A percentile compares a stretch with the other conserved stretches of the same genome.
These are phyloP conservation scores for Dendrobium officinale DNA, from an alignment of 106 monocot species.

Conservation along the genomic window DNA sequence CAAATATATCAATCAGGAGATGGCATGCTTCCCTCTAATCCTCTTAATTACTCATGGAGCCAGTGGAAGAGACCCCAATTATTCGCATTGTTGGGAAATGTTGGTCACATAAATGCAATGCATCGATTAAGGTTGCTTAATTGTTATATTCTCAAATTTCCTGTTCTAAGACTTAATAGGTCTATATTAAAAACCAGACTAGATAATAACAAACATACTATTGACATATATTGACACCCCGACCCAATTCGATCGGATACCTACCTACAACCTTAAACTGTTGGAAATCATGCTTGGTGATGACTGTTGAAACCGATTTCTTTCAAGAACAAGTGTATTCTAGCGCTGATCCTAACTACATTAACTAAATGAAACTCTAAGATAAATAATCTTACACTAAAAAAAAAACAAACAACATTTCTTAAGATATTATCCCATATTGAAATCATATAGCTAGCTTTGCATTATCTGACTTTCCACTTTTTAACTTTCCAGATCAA, in stretches of 20 bases:
- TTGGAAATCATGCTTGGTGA: background rate
- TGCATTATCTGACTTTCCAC: background rate
- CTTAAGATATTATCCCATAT: background rate
- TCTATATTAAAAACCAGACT: no score
- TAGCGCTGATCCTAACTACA: no score
- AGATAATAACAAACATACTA: no score
- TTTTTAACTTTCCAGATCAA: background rate
- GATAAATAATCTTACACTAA: no score
- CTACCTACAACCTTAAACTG: background rate
- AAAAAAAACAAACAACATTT: no score
- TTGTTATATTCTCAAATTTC: no score
- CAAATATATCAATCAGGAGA: background rate
- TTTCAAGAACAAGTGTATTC: no score
- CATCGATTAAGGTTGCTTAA: background rate
- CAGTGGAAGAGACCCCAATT: no score
- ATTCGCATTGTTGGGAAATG: background rate
- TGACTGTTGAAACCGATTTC: no score
- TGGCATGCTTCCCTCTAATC: background rate
- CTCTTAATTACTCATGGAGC: background rate
- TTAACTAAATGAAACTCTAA: background rate
- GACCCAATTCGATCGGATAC: background rate
- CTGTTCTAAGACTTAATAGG: no score
- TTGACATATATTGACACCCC: no score
- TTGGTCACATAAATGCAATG: background rate
- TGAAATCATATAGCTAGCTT: background rate